Evolutionary conservation across 2,329 filamentous ascomycete genomes (phyloP), one percentile per base, ranked within the genome.

Genomic region (Golovinomyces cichoracearum): DNA sequence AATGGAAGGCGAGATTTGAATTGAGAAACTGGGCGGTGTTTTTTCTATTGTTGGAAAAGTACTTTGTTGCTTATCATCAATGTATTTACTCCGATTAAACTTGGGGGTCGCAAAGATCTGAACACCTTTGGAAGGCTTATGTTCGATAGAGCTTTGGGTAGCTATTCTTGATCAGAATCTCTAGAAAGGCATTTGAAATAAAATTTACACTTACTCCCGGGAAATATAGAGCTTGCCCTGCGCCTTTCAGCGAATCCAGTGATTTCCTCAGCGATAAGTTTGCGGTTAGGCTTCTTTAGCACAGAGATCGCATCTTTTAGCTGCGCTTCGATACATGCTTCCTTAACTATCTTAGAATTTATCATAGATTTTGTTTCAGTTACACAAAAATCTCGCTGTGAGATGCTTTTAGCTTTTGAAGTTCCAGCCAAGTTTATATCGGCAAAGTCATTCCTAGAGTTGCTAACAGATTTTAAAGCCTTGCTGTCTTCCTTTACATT

Each of bases 201-300:
- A 15, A 45, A 17, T 35, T 15, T 40, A 26, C 33, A 25, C 26
- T 62, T 63, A 75, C 73, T 76, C 57, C 64, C 64, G 23, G 65
- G 58, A 44, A 65, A 64, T 13, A 68, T 58, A 41, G 65, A 65
- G 3, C 65, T 65, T 15, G 65, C 66, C 4, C 67, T 64, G 48
- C 76, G 72, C 55, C 71, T 71, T 59, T 84, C 78, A 4, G 74
- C 71, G 23, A 74, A 77, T 53, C 83, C 79, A 3, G 72, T 74
- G 50, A 81, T 68, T 33, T 74, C 71, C 56, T 76, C 77, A 27
- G 76, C 75, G 12, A 78, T 79, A 37, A 80, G 67, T 21, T 74
- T 71, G 42, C 83, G 73, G 57, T 88, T 85, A 0, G 83, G 83
- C 61, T 78, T 83, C 60, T 80, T 78, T 38, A 88, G 61, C 9